Evolutionary conservation across 2,329 filamentous ascomycete genomes (phyloP).

Genomic region (Cytospora schulzeri): DNA sequence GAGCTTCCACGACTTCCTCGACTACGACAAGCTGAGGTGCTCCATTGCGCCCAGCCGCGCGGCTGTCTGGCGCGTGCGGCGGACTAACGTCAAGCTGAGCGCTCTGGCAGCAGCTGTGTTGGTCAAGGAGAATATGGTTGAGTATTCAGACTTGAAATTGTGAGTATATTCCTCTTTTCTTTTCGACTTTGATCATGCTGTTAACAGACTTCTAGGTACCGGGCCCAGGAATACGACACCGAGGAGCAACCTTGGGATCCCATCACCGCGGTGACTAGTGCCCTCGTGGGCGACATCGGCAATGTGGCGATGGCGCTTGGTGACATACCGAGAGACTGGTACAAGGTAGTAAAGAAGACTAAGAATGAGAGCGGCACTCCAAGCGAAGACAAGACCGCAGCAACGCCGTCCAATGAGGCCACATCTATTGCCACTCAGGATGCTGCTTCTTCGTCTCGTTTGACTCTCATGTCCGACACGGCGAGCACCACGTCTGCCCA

Average conservation of each 20-base stretch:
- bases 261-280: slow-evolving; percentile 73
- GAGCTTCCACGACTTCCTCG: slow-evolving; percentile 71
- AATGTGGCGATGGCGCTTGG: slow-evolving; percentile 81
- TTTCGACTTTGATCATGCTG: background rate
- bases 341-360: slow-evolving; percentile 41
- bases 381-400: slow-evolving; percentile 11
- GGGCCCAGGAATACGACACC: slow-evolving; percentile 68
- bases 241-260: slow-evolving; percentile 80
- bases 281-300: slow-evolving; percentile 80
- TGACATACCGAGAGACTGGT: slow-evolving; percentile 65
- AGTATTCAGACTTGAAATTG: slow-evolving; percentile 73
- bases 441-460: slow-evolving; percentile 15
- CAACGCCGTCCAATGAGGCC: slow-evolving; percentile 11
- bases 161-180: slow-evolving; percentile 43
- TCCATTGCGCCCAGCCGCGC: slow-evolving; percentile 66
- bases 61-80: slow-evolving; percentile 75
- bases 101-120: slow-evolving; percentile 72
- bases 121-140: slow-evolving; percentile 63
- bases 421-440: slow-evolving; percentile 5
- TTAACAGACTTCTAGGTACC: slow-evolving; percentile 44
- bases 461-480: slow-evolving; percentile 19
- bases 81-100: slow-evolving; percentile 68
- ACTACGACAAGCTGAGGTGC: slow-evolving; percentile 69
- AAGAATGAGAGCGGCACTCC: background rate
- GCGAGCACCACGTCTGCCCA: slow-evolving; percentile 14